phyloP scores from a whole-genome alignment of 2,329 filamentous ascomycete genomes.

The Magnaporthiopsis rhizophila region DNA sequence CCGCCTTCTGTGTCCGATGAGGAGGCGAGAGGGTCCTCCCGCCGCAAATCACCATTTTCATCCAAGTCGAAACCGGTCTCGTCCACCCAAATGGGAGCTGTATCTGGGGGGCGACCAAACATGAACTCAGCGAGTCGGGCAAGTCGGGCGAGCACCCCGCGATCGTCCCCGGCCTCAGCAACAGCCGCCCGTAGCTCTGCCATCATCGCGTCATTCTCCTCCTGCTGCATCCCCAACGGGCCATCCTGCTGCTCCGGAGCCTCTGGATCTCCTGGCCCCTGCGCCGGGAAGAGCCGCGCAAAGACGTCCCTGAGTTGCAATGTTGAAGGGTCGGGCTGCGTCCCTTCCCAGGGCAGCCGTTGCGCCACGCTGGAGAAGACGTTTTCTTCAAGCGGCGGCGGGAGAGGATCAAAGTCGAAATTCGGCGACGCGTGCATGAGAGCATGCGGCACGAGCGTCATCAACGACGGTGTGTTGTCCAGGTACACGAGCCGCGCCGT shows the following conservation, averaged over 20 bases:
- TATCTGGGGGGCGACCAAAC: background rate
- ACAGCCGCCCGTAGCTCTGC: background rate
- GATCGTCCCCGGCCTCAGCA: background rate
- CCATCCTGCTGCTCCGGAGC: background rate
- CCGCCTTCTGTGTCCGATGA: background rate
- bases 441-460: conserved; percentile 57
- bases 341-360: conserved; percentile 32
- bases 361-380: conserved; percentile 38
- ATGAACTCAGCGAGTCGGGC: background rate
- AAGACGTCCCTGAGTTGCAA: conserved; percentile 9
- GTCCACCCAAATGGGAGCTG: background rate
- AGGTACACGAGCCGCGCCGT: conserved; percentile 72
- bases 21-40: background rate
- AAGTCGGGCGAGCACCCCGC: background rate
- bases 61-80: background rate
- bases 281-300: background rate
- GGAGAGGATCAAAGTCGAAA: conserved; percentile 74
- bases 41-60: background rate
- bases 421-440: conserved; percentile 59
- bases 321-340: conserved; percentile 1
- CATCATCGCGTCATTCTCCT: background rate
- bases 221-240: background rate
- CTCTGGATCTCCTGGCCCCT: background rate
- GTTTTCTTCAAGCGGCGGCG: conserved; percentile 53
- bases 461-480: conserved; percentile 64